A percentile compares a stretch with the other conserved stretches of the same genome.
These are phyloP conservation scores for Tulasnella sp. DNA, from an alignment of 768 basidiomycete genomes.

Conservation along the genomic window DNA sequence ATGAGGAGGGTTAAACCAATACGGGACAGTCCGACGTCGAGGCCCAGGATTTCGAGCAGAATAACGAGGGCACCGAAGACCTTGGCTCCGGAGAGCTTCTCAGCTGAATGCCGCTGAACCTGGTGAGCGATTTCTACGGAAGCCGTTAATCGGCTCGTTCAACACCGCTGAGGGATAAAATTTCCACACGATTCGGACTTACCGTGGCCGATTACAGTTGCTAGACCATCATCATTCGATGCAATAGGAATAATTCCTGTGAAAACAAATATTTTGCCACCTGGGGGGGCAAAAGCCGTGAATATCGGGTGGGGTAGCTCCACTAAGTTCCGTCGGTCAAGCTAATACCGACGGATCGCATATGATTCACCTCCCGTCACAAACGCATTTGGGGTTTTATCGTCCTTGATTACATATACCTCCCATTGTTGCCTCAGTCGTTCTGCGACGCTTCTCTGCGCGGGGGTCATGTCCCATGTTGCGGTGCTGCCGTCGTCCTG, in stretches of 20 bases:
- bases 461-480: neutral
- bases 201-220: conserved; percentile 83
- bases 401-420: conserved; percentile 70
- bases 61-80: conserved; percentile 38
- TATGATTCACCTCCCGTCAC: conserved; percentile 52
- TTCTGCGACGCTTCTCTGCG: neutral
- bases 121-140: conserved; percentile 12
- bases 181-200: conserved; percentile 22
- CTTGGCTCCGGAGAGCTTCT: conserved; percentile 38
- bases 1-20: conserved; percentile 43
- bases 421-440: conserved; percentile 43
- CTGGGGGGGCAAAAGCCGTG: conserved; percentile 33
- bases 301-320: neutral
- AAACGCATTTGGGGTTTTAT: conserved; percentile 64
- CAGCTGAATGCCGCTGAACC: conserved; percentile 53
- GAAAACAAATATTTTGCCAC: conserved; percentile 70
- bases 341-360: neutral
- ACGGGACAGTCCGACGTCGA: conserved; percentile 35
- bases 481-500: neutral
- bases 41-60: conserved; percentile 44
- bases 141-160: neutral
- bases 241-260: conserved; percentile 80
- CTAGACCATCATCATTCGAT: conserved; percentile 69
- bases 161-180: neutral
- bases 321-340: neutral